Evolutionary conservation across 495 filamentous ascomycete genomes (phyloP).

Genomic region (Penicillium psychrofluorescens): DNA sequence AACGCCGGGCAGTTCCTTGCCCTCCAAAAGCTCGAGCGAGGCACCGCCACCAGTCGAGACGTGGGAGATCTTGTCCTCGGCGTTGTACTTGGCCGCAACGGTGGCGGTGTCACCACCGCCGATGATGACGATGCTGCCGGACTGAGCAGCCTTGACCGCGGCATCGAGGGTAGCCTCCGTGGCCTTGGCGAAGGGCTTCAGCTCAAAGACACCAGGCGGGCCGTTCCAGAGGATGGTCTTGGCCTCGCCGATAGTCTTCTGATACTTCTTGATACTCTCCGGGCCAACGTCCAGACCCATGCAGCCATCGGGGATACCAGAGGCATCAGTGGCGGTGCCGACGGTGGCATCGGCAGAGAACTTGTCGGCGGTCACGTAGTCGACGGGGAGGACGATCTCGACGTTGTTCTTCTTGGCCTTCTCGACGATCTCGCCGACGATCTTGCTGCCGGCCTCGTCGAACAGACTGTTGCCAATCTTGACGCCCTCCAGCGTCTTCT

Average conservation of each 20-base stretch:
- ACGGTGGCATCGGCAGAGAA: constrained; percentile 79
- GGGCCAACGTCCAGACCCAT: constrained; percentile 94
- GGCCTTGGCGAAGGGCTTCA: constrained; percentile 85
- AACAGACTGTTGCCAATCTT: constrained; percentile 89
- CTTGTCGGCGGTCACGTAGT: constrained; percentile 95
- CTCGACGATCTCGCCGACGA: constrained; percentile 75
- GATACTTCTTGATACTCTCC: constrained; percentile 77
- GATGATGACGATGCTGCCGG: constrained; percentile 91
- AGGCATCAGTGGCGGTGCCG: constrained; percentile 75
- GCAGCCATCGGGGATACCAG: constrained; percentile 93
- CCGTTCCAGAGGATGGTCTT: constrained; percentile 99
- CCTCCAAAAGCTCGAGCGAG: constrained; percentile 91
- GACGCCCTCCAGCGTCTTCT: constrained; percentile 89
- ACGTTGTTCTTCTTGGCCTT: constrained; percentile 97
- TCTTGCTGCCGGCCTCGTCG: constrained; percentile 93
- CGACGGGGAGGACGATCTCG: constrained; percentile 85
- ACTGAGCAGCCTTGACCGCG: constrained; percentile 68
- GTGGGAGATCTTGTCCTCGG: constrained; percentile 94
- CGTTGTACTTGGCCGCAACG: constrained; percentile 93
- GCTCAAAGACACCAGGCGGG: constrained; percentile 93
- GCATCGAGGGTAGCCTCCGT: constrained; percentile 88
- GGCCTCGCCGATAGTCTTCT: constrained; percentile 73
- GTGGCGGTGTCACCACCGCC: constrained; percentile 98
- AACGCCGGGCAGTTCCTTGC: constrained; percentile 94
- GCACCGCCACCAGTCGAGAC: constrained; percentile 96